Evolutionary conservation across 2,329 filamentous ascomycete species (phyloP).

Genomic region (Phialophora macrospora): DNA sequence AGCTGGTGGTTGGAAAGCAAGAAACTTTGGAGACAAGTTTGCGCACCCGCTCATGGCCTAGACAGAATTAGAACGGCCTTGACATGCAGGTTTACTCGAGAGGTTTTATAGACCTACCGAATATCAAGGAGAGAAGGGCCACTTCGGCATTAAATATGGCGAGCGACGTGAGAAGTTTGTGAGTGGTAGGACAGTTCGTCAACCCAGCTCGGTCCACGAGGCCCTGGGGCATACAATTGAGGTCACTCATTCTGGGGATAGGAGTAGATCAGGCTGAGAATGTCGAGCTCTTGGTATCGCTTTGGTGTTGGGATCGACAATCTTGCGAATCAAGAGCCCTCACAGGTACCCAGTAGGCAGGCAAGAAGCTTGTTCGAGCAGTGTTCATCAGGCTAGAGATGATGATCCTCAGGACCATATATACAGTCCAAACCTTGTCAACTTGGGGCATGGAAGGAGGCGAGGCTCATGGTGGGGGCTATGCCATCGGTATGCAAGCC

Average conservation of each 20-base stretch:
- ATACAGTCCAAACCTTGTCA: conserved; percentile 3
- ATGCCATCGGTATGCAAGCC: conserved; percentile 3
- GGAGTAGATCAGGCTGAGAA: background rate
- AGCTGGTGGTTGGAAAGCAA: conserved; percentile 9
- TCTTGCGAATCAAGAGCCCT: background rate
- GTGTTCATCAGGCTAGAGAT: conserved; percentile 11
- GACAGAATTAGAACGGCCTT: background rate
- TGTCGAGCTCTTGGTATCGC: background rate
- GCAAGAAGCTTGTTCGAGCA: conserved; percentile 7
- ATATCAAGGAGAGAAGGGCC: conserved; percentile 9
- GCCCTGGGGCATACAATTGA: conserved; percentile 15
- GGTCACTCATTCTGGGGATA: background rate
- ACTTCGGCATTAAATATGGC: conserved; percentile 16
- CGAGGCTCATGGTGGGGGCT: conserved; percentile 7
- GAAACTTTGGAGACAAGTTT: background rate
- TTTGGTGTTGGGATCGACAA: background rate
- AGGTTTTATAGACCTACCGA: background rate
- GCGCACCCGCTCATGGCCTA: conserved; percentile 13
- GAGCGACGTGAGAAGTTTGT: conserved; percentile 9
- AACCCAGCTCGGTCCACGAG: conserved; percentile 10
- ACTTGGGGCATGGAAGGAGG: background rate
- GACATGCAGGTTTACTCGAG: too few species aligned
- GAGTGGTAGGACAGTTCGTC: conserved; percentile 13
- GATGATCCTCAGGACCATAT: conserved; percentile 6
- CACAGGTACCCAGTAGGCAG: background rate